These are phyloP conservation scores for Volvox africanus DNA, from an alignment of 139 green algal species.

Conservation along the genomic window DNA sequence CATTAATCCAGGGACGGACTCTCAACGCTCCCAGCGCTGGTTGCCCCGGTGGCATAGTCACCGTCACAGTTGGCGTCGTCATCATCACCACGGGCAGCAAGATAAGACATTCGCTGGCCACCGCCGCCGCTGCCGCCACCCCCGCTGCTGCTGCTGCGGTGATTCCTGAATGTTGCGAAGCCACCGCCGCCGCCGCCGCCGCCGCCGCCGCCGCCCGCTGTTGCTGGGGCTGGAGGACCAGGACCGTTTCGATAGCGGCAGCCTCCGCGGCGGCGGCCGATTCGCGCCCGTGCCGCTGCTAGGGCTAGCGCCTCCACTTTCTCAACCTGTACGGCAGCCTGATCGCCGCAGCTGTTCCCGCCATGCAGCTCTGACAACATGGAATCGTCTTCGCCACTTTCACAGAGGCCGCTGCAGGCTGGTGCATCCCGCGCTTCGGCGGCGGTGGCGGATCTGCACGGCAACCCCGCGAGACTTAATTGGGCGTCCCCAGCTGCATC, in stretches of 20 bases:
- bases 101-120: no score
- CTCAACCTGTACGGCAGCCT: neutral
- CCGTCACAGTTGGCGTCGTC: no score
- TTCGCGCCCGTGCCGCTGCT: constrained; percentile 15
- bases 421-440: no score
- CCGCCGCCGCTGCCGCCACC: neutral
- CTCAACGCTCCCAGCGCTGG: neutral
- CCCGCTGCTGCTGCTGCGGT: neutral
- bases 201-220: neutral
- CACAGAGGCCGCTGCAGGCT: no score
- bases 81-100: no score
- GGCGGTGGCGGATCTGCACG: no score
- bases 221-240: no score
- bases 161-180: neutral
- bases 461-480: no score
- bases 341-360: neutral
- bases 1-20: neutral
- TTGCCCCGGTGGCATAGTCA: neutral
- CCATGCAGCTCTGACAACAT: no score
- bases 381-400: no score
- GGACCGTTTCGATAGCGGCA: no score
- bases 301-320: constrained; percentile 22
- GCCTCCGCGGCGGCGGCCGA: neutral
- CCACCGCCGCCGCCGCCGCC: neutral
- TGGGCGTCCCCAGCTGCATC: no score